phyloP scores from a whole-genome alignment of 2,329 filamentous ascomycete genomes.

The Lachnellula willkommii region DNA sequence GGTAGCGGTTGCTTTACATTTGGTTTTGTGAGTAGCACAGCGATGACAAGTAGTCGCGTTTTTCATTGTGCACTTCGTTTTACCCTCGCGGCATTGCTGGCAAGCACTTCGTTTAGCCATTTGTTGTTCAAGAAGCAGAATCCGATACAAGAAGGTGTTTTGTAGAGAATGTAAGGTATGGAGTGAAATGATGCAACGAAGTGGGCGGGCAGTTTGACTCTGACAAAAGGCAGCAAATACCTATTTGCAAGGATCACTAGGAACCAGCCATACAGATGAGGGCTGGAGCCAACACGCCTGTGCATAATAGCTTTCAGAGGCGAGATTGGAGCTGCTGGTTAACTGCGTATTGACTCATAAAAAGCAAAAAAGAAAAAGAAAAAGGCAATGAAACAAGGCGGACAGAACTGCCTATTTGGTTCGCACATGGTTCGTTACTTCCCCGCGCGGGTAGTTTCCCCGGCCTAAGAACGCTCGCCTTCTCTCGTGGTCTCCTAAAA shows the following conservation, averaged over 20 bases:
- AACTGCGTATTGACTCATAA: too few relatives aligned
- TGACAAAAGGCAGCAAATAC: neutral
- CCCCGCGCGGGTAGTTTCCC: neutral
- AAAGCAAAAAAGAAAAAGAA: too few relatives aligned
- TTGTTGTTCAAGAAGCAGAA: neutral
- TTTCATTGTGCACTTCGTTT: neutral
- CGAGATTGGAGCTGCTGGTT: too few relatives aligned
- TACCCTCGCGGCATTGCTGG: neutral
- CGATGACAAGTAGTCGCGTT: neutral
- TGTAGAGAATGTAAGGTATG: too few relatives aligned
- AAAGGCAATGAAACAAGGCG: too few relatives aligned
- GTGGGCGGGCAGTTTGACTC: slow-evolving; percentile 1
- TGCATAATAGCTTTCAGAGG: neutral
- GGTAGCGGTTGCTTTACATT: neutral
- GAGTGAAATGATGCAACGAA: neutral
- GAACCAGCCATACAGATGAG: neutral
- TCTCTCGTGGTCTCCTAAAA: too few relatives aligned
- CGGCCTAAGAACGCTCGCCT: too few relatives aligned
- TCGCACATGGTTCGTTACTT: neutral
- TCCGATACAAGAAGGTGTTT: too few relatives aligned
- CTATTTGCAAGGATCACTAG: neutral
- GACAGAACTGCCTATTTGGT: too few relatives aligned
- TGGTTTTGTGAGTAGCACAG: neutral
- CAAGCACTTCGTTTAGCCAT: neutral
- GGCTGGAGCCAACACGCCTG: neutral